A percentile compares a stretch with the other conserved stretches of the same genome.
Conservation (phyloP, 106 monocot genomes). For the Dendrobium catenatum region DNA sequence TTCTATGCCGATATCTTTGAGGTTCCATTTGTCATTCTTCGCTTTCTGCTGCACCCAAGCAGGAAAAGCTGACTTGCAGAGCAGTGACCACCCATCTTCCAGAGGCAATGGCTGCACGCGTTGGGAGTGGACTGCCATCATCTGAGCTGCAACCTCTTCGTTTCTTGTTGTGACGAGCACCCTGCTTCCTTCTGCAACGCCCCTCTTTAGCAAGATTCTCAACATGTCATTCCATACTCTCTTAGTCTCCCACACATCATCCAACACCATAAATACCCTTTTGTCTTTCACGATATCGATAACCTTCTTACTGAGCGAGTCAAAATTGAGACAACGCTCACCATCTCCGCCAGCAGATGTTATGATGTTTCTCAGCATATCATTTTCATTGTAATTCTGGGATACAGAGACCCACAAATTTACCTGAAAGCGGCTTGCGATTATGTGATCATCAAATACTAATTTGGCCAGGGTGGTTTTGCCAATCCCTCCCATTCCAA, state of each 20-base stretch:
- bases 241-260: constrained; percentile 6
- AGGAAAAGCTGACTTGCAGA: background rate
- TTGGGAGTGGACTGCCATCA: constrained; percentile 5
- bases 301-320: background rate
- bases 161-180: constrained; percentile 1
- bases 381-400: background rate
- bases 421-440: background rate
- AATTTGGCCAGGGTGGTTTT: constrained; percentile 7
- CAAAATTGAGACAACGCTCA: background rate
- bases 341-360: background rate
- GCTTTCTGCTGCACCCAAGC: too few relatives aligned
- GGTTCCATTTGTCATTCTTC: background rate
- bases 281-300: background rate
- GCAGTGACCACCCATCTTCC: constrained; percentile 12
- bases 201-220: constrained; percentile 7
- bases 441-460: background rate
- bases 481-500: constrained; percentile 10
- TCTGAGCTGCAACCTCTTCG: background rate
- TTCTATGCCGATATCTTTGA: background rate
- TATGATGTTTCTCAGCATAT: background rate
- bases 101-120: background rate
- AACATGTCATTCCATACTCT: background rate
- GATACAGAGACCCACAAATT: constrained; percentile 1
- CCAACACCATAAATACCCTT: constrained; percentile 1
- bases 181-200: background rate